Base-by-base conservation (phyloP, 2,329 filamentous ascomycete species). In the Zymoseptoria ardabiliae region DNA sequence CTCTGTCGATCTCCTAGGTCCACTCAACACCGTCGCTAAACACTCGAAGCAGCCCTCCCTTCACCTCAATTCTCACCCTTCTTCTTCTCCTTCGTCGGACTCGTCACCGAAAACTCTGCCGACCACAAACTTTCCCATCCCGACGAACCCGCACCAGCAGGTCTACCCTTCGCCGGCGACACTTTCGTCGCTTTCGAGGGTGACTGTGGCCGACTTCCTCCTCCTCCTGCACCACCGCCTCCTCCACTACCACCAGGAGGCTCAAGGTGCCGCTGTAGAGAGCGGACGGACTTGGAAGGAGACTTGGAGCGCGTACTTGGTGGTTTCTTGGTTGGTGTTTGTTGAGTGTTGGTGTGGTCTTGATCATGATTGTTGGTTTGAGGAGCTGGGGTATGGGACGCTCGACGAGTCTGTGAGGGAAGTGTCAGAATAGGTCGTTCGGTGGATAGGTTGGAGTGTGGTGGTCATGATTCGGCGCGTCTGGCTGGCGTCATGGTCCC, bases 61-160 rank as follows among this genome's bases (percentile, higher is more conserved):
- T 51, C 28, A 21, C 8, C 49, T 54, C 58, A 51, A 9, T 13
- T 13, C 17, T 65, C 57, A 56, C 54, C 58, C 48, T 62, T 62
- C 64, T 62, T 64, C 61, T 64, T 63, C 58, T 63, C 60, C 60
- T 70, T 70, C 50, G 61, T 64, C n/a, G 70, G 70, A 66, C 70
- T 72, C 58, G 70, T 68, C 11, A 71, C 51, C 50, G 64, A 63
- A 51, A 69, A 71, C 50, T 71, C 70, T 22, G 68, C 70, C 22
- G 65, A 66, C 66, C 68, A 72, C 9, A 72, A 48, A 60, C 62
- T 67, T 63, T 72, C 69, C 70, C 70, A 71, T 0, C 59, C 65
- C 20, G 58, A 54, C 55, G 64, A 66, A 53, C 50, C 58, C 28
- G 58, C 56, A 10, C 61, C 61, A 22, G 54, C 57, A 11, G 55